Percentiles rank a stretch among this genome's conserved stretches.
phyloP scores from a whole-genome alignment of 2,329 filamentous ascomycete species.

The Epichloe hybrida region DNA sequence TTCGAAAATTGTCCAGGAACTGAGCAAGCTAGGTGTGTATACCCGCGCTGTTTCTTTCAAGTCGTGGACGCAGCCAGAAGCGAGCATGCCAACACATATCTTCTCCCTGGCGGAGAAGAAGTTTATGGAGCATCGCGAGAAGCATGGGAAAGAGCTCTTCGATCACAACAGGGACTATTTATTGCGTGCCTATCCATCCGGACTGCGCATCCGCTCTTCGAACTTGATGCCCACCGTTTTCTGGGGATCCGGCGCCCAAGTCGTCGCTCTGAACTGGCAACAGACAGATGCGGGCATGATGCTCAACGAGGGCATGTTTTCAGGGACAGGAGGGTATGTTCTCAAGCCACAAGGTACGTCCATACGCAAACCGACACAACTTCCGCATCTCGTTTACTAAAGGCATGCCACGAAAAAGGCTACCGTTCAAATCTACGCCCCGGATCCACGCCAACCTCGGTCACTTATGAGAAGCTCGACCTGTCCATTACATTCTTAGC shows the following conservation, averaged over 20 bases:
- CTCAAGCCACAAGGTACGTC: slow-evolving; percentile 59
- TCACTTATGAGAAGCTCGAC: slow-evolving; percentile 46
- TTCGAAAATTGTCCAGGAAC: slow-evolving; percentile 54
- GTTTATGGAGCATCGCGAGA: slow-evolving; percentile 47
- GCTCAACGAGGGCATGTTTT: slow-evolving; percentile 90
- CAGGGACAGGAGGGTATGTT: slow-evolving; percentile 69
- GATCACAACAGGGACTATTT: slow-evolving; percentile 69
- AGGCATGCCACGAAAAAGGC: slow-evolving; percentile 7
- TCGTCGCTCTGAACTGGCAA: slow-evolving; percentile 92
- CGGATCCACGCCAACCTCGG: slow-evolving; percentile 14
- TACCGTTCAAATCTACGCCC: slow-evolving; percentile 17
- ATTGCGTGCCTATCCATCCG: slow-evolving; percentile 82
- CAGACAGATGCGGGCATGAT: slow-evolving; percentile 86
- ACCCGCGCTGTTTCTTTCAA: slow-evolving; percentile 75
- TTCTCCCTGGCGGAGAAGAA: slow-evolving; percentile 53
- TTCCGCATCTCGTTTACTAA: not conserved
- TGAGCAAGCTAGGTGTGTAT: slow-evolving; percentile 70
- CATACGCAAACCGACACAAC: not conserved
- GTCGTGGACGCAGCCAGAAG: slow-evolving; percentile 58
- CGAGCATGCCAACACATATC: slow-evolving; percentile 51
- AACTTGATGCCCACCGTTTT: slow-evolving; percentile 77
- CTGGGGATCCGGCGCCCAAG: slow-evolving; percentile 81
- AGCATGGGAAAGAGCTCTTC: slow-evolving; percentile 45
- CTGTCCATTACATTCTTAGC: slow-evolving; percentile 63
- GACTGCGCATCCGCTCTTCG: slow-evolving; percentile 66